Base-by-base conservation (phyloP, 2,329 filamentous ascomycete genomes). In the Botryosphaeria agaves region DNA sequence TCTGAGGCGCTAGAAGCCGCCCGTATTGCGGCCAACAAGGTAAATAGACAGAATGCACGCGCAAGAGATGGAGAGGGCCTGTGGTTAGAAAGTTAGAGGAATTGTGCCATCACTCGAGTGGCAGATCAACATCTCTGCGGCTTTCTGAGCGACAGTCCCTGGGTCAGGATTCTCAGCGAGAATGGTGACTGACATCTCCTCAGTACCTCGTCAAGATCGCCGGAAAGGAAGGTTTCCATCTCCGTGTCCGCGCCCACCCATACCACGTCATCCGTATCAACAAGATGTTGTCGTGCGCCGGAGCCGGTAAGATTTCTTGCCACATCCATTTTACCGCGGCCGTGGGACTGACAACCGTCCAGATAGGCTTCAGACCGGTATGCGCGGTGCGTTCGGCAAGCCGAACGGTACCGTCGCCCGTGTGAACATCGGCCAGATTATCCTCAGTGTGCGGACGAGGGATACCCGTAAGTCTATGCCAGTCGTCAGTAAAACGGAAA, bases 231-330 rank as follows among this genome's bases (percentile, higher is more conserved):
- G 66, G 67, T 59, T 76, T 76, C 69, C 72, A 76, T 59, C 57
- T 76, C 41, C 71, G 72, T 45, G 68, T 76, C 53, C 71, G 89
- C 59, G 85, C 84, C 57, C 89, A 98, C 75, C 89, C 89, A 47
- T 98, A 82, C 83, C 89, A 98, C 74, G 89, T 98, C 67, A 80
- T 98, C 73, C 89, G 89, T 68, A 98, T 98, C 85, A 98, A 98
- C 84, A 98, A 98, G 81, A 98, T 98, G 89, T 87, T 98, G 83
- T 95, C 89, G 59, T 98, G 89, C 66, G 89, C 89, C 57, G 89
- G 89, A 75, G 89, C 89, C 77, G 89, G n/a, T n/a, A n/a, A n/a
- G n/a, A n/a, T n/a, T n/a, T n/a, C n/a, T n/a, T n/a, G n/a, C n/a
- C n/a, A n/a, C n/a, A n/a, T n/a, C n/a, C n/a, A n/a, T n/a, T n/a